phyloP scores from a whole-genome alignment of 441 rosid species.

The Pelargonium australe region DNA sequence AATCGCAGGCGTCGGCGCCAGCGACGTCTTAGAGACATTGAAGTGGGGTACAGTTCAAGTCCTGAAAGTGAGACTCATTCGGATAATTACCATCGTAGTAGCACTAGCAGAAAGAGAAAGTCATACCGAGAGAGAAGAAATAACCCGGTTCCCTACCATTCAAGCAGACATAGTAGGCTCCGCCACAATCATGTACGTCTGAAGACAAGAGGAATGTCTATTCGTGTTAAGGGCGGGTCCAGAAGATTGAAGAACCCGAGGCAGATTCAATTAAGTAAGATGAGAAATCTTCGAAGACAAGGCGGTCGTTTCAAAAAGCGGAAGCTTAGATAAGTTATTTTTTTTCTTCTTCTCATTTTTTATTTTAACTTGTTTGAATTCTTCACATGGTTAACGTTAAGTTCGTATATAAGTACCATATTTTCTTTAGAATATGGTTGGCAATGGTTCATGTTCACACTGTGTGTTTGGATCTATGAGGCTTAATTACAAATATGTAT shows the following conservation, averaged over 20 bases:
- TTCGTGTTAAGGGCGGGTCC: slow-evolving; percentile 28
- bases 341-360: neutral
- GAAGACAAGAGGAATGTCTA: no score
- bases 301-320: slow-evolving; percentile 24
- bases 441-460: no score
- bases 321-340: slow-evolving; percentile 16
- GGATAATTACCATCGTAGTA: slow-evolving; percentile 9
- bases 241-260: slow-evolving; percentile 34
- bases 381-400: no score
- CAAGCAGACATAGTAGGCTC: slow-evolving; percentile 11
- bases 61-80: slow-evolving; percentile 18
- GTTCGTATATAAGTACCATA: no score
- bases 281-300: slow-evolving; percentile 6
- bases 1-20: slow-evolving; percentile 16
- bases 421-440: no score
- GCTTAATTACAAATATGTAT: no score
- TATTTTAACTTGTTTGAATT: neutral
- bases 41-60: slow-evolving; percentile 28
- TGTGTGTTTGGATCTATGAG: no score
- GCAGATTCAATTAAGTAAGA: slow-evolving; percentile 19
- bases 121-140: slow-evolving; percentile 21
- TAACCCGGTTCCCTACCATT: neutral
- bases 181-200: slow-evolving; percentile 14
- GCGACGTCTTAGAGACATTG: slow-evolving; percentile 34
- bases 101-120: slow-evolving; percentile 31